These are phyloP conservation scores for Lasiodiplodia sp. DNA, from an alignment of 2,329 filamentous ascomycete genomes.

Conservation along the genomic window DNA sequence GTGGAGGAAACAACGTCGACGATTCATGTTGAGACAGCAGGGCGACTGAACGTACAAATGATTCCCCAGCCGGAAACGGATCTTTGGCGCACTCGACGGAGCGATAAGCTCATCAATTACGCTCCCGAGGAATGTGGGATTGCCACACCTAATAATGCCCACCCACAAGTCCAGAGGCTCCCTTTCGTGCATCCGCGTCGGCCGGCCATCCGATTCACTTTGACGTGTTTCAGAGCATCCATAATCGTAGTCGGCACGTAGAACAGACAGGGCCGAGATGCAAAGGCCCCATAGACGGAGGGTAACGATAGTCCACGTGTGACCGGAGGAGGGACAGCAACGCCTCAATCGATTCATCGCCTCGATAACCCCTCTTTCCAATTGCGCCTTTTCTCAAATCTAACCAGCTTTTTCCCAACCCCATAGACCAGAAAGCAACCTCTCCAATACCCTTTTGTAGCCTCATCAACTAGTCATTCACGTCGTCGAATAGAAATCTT, in stretches of 20 bases:
- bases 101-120: neutral
- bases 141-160: slow-evolving; percentile 7
- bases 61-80: neutral
- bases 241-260: neutral
- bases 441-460: slow-evolving; percentile 17
- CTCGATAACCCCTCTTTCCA: slow-evolving; percentile 3
- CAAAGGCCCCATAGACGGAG: neutral
- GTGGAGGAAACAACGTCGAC: too few relatives aligned
- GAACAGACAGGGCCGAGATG: neutral
- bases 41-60: neutral
- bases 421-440: neutral
- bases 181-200: slow-evolving; percentile 10
- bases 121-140: slow-evolving; percentile 14
- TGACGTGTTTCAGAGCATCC: neutral
- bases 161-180: neutral
- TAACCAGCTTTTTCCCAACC: neutral
- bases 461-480: slow-evolving; percentile 16
- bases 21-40: neutral
- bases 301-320: slow-evolving; percentile 7
- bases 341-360: neutral
- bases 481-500: slow-evolving; percentile 15
- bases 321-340: slow-evolving; percentile 15
- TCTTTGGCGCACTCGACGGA: neutral
- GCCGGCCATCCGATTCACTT: neutral
- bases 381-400: slow-evolving; percentile 18